phyloP scores from a whole-genome alignment of 2,329 filamentous ascomycete genomes.

The Botrytis galanthina region DNA sequence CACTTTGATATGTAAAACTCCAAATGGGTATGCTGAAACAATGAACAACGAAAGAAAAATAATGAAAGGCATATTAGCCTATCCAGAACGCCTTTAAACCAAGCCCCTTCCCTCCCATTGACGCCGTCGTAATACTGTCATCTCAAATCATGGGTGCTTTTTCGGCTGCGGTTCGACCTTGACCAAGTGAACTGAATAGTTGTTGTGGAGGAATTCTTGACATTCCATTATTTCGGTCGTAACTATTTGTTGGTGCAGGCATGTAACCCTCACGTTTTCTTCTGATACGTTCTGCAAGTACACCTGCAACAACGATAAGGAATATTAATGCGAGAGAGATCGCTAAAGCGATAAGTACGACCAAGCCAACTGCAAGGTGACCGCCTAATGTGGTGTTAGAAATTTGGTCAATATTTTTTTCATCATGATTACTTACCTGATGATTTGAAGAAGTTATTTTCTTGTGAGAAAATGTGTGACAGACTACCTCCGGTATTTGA shows the following conservation, averaged over 20 bases:
- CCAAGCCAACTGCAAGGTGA: slow-evolving; percentile 68
- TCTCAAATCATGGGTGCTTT: slow-evolving; percentile 36
- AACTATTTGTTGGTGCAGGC: slow-evolving; percentile 68
- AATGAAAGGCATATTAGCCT: slow-evolving; percentile 30
- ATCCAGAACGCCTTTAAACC: slow-evolving; percentile 36
- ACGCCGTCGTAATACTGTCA: slow-evolving; percentile 30
- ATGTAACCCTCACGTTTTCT: slow-evolving; percentile 77
- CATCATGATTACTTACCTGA: slow-evolving; percentile 50
- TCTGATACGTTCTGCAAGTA: slow-evolving; percentile 71
- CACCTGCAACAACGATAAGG: slow-evolving; percentile 71
- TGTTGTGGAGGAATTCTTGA: slow-evolving; percentile 60
- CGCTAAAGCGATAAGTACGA: slow-evolving; percentile 77
- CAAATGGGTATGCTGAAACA: slow-evolving; percentile 33
- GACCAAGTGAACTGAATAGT: slow-evolving; percentile 40
- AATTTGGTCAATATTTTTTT: slow-evolving; percentile 23
- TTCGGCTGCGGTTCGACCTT: slow-evolving; percentile 34
- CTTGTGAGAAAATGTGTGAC: slow-evolving; percentile 79
- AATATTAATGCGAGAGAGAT: slow-evolving; percentile 77
- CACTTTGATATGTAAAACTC: slow-evolving; percentile 27
- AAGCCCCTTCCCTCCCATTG: slow-evolving; percentile 24
- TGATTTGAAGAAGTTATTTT: slow-evolving; percentile 69
- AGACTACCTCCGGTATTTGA: slow-evolving; percentile 70
- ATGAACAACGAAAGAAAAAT: slow-evolving; percentile 31
- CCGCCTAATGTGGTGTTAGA: slow-evolving; percentile 42
- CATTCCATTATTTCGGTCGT: slow-evolving; percentile 58